Base-by-base conservation (phyloP, 169 alveolate species). In the Plasmodium vivax region DNA sequence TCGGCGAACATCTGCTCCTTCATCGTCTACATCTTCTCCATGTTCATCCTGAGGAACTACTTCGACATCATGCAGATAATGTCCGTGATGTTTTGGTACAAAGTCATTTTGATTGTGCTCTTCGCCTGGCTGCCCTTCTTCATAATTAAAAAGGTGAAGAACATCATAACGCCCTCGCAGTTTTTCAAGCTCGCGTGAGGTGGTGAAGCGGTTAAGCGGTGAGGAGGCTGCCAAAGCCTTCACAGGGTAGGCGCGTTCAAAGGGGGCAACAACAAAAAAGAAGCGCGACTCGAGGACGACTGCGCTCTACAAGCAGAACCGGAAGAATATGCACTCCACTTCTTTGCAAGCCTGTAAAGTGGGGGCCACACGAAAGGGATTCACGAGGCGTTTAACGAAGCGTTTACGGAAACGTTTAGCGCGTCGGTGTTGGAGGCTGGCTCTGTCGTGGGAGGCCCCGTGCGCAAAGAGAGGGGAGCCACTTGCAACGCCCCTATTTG, bases 81-180 rank as follows among this genome's bases (percentile, higher is more conserved):
- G 92, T 96, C 99, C 8, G 96, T 96, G 41, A 92, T 97, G 58
- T 98, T 98, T 95, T 95, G 98, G 96, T 96, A 97, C 95, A 98
- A 98, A 93, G 99, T 98, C 6, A 72, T 95, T 9, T 96, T 97
- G 47, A 97, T 98, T 58, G 97, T 98, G n/a, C 95, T 97, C 4
- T 97, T 97, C 43, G 98, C 99, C 45, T 98, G 99, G 99, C 95
- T 98, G 16, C 99, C 99, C 0, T 84, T 98, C 7, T 98, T 93
- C 96, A 45, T 97, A 41, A 94, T 97, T 84, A 98, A 97, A 95
- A 84, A 95, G 82, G 95, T 98, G 5, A 96, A 97, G 84, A 97
- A 96, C 81, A 88, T 95, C 62, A 82, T 98, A 54, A 97, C 97
- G 72, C 99, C 99, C 10, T 97, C 98, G 9, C 98, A 98, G 88